Evolutionary conservation across 192 early-diverging fungal species (phyloP), one percentile per base, ranked within the genome.

Genomic region (Coemansia reversa): DNA sequence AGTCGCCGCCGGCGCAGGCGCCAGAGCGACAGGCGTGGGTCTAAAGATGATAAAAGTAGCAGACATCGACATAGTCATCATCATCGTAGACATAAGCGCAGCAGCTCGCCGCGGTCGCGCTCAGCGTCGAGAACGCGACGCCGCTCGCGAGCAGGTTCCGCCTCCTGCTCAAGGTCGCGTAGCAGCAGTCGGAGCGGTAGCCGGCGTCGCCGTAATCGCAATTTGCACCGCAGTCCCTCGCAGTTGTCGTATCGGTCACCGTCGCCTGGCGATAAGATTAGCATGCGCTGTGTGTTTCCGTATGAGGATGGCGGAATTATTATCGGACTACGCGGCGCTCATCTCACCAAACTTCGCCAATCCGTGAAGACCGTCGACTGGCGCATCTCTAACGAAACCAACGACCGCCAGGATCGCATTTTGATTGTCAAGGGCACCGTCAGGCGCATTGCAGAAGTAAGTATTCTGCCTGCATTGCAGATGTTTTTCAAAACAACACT

Each of bases 301-400:
- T 81, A 81, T 39, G 79, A 81, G 54, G 79, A 81, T 45, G 79
- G 79, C 16, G 79, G 79, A 1, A 81, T 81, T 49, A 81, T 81
- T n/a, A 81, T 81, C 61, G 79, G 79, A 7, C 53, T 75, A 55
- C 73, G 79, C 22, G 79, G 79, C 2, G 74, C 74, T 3, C 79
- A 81, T 55, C 70, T 81, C 25, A 58, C 70, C 5, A 81, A 81
- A 70, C 67, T 81, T 60, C 79, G 79, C 35, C 57, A 60, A 9
- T 48, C 74, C 9, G 55, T 70, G 47, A 63, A 62, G 12, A 23
- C 47, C 18, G 79, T 81, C 14, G 79, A 81, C 59, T 76, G 74
- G 79, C 69, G 67, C 62, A 81, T 81, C n/a, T 81, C 79, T 29
- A 81, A 72, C 63, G 79, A 81, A 42, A 76, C 79, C 6, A 76